These are phyloP conservation scores for Neonothopanus nambi DNA, from an alignment of 1,284 basidiomycete genomes.

Conservation along the genomic window DNA sequence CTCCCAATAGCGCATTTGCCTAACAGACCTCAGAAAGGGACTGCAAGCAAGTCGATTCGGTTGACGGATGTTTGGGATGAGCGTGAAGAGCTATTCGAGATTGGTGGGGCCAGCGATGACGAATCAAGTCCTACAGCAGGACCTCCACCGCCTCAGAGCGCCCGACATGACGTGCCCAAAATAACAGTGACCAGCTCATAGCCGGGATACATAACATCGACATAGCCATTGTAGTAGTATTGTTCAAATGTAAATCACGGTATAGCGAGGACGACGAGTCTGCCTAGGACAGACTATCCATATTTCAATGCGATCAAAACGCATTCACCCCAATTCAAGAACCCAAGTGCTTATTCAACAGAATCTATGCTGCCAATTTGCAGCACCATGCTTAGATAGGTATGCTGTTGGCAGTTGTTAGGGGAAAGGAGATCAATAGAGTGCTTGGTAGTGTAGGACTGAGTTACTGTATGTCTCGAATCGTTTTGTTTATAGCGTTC, in stretches of 20 bases:
- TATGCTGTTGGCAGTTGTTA: no score
- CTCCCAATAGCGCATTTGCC: slow-evolving; percentile 50
- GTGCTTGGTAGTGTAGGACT: neutral
- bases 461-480: neutral
- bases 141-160: slow-evolving; percentile 8
- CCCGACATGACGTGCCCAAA: slow-evolving; percentile 10
- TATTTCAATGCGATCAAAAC: no score
- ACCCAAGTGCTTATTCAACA: no score
- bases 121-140: slow-evolving; percentile 35
- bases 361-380: no score
- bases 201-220: no score
- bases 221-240: no score
- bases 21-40: slow-evolving; percentile 24
- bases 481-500: slow-evolving; percentile 25
- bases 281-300: no score
- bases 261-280: no score
- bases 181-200: slow-evolving; percentile 11
- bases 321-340: no score
- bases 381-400: no score
- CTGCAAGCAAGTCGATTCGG: slow-evolving; percentile 20
- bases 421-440: no score
- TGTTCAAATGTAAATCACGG: no score
- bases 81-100: slow-evolving; percentile 72
- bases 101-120: slow-evolving; percentile 64
- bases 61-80: slow-evolving; percentile 76